Evolutionary conservation across 768 basidiomycete species (phyloP).

Genomic region (Trametes villosa): DNA sequence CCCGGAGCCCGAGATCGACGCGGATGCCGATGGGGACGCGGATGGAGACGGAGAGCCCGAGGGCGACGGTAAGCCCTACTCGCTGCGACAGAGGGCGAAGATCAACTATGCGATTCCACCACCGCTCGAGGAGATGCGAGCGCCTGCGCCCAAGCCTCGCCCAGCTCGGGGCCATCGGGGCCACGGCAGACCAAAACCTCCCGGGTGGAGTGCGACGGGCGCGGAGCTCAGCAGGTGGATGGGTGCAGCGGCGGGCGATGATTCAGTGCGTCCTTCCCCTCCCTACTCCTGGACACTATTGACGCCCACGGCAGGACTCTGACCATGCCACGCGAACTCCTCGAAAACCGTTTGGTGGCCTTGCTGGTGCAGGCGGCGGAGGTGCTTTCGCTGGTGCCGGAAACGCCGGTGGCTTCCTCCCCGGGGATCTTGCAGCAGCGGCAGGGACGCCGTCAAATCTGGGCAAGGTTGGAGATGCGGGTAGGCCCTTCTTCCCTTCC

Average conservation of each 20-base stretch:
- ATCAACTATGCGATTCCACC: slow-evolving; percentile 87
- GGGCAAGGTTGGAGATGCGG: slow-evolving; percentile 81
- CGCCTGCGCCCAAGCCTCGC: slow-evolving; percentile 45
- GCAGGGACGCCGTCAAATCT: slow-evolving; percentile 85
- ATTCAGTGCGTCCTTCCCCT: slow-evolving; percentile 50
- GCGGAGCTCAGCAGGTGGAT: slow-evolving; percentile 80
- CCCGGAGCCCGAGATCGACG: slow-evolving; percentile 42
- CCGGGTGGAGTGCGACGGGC: slow-evolving; percentile 81
- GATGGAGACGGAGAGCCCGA: slow-evolving; percentile 45
- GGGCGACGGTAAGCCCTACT: slow-evolving; percentile 61
- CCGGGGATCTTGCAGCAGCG: slow-evolving; percentile 64
- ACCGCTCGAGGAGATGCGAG: slow-evolving; percentile 69
- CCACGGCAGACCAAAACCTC: slow-evolving; percentile 48
- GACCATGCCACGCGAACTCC: slow-evolving; percentile 71
- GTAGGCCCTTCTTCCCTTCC: slow-evolving; percentile 41
- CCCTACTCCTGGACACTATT: neutral
- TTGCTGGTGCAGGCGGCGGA: slow-evolving; percentile 45
- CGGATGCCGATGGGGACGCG: slow-evolving; percentile 45
- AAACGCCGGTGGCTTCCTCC: slow-evolving; percentile 57
- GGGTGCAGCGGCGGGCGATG: slow-evolving; percentile 71
- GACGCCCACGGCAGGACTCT: slow-evolving; percentile 59
- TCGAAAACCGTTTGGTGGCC: slow-evolving; percentile 61
- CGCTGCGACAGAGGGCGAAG: slow-evolving; percentile 62
- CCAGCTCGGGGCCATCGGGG: slow-evolving; percentile 24
- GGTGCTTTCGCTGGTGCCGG: slow-evolving; percentile 56